A percentile compares a stretch with the other conserved stretches of the same genome.
These are phyloP conservation scores for Colletotrichum tofieldiae DNA, from an alignment of 2,329 filamentous ascomycete species.

Conservation along the genomic window DNA sequence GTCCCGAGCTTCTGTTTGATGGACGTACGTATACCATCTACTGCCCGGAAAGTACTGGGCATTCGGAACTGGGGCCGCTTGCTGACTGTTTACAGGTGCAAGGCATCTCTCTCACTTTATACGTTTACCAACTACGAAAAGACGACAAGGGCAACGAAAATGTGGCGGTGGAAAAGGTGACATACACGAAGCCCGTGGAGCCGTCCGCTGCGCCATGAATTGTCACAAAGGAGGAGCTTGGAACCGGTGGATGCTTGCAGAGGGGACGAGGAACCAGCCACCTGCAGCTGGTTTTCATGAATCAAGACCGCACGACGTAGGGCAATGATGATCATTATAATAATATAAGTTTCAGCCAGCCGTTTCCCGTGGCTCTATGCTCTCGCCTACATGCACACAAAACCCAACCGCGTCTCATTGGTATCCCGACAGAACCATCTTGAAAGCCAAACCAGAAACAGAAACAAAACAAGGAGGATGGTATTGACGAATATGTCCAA, in stretches of 20 bases:
- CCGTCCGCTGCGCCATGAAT: conserved; percentile 67
- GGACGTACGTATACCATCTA: conserved; percentile 80
- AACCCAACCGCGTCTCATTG: conserved; percentile 18
- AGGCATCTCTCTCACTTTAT: conserved; percentile 94
- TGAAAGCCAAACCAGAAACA: conserved; percentile 26
- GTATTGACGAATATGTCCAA: conserved; percentile 37
- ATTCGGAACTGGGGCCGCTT: conserved; percentile 18
- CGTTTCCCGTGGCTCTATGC: conserved; percentile 8
- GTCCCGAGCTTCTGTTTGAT: conserved; percentile 96
- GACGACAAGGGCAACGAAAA: conserved; percentile 84
- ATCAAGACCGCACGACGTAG: conserved; percentile 36
- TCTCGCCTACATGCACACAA: conserved; percentile 19
- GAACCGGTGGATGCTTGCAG: conserved; percentile 14
- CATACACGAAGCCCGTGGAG: conserved; percentile 83
- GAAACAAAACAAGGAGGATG: conserved; percentile 33
- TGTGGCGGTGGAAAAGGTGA: conserved; percentile 88
- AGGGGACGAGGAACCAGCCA: conserved; percentile 18
- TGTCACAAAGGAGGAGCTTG: not conserved
- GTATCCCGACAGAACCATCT: conserved; percentile 27
- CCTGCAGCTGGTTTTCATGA: conserved; percentile 28
- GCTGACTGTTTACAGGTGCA: conserved; percentile 76
- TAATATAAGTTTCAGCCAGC: conserved; percentile 35
- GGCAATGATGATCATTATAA: conserved; percentile 41
- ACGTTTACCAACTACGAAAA: conserved; percentile 90
- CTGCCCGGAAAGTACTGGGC: not conserved